phyloP scores from a whole-genome alignment of 2,329 filamentous ascomycete species.

The Colletotrichum caudatum region DNA sequence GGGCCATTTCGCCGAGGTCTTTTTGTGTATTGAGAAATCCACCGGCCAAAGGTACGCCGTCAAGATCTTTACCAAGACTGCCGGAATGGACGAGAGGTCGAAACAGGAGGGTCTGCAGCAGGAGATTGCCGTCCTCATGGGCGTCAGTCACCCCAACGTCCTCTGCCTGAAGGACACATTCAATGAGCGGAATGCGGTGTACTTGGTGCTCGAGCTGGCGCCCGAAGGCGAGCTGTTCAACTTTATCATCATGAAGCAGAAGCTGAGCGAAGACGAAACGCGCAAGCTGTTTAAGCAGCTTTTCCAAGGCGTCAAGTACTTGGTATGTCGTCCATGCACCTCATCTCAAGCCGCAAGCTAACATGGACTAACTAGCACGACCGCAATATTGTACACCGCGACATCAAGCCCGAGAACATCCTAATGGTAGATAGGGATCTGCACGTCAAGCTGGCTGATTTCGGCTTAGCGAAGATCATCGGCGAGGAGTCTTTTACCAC shows the following conservation, averaged over 20 bases:
- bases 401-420: conserved; percentile 98
- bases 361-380: conserved; percentile 76
- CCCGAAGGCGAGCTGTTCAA: conserved; percentile 97
- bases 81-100: conserved; percentile 83
- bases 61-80: conserved; percentile 91
- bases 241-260: conserved; percentile 90
- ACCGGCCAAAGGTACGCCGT: conserved; percentile 88
- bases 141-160: conserved; percentile 94
- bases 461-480: conserved; percentile 97
- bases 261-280: conserved; percentile 84
- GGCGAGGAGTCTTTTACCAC: conserved; percentile 98
- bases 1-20: conserved; percentile 95
- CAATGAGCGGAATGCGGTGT: conserved; percentile 90
- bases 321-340: conserved; percentile 69
- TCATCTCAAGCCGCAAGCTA: conserved; percentile 43
- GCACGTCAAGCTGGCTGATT: conserved; percentile 92
- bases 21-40: conserved; percentile 87
- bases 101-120: conserved; percentile 91
- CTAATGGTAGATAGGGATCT: conserved; percentile 86
- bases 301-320: conserved; percentile 93
- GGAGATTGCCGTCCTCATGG: conserved; percentile 96
- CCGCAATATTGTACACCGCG: conserved; percentile 94
- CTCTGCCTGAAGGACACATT: conserved; percentile 96
- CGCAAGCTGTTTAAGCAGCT: conserved; percentile 91
- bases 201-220: conserved; percentile 90